Evolutionary conservation across 2,329 filamentous ascomycete genomes (phyloP), one percentile per base, ranked within the genome.

Genomic region (Cladosporium sp.): DNA sequence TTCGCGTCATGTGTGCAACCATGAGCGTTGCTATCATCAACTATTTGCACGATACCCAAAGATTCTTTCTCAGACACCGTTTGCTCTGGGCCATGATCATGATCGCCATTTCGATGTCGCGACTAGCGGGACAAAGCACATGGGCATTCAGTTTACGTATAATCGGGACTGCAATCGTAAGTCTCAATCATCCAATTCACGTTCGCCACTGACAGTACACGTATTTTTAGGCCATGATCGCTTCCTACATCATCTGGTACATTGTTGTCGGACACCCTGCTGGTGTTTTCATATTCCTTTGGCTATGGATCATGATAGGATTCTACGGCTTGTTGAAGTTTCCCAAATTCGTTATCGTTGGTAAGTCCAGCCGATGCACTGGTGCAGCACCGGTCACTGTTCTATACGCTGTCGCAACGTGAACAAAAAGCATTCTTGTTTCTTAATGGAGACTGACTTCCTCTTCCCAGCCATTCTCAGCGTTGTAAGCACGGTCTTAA

Each of bases 71-170:
- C 10, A 69, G 81, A 53, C 83, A 91, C 61, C 75, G 87, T 13
- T 70, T 89, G 1, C 78, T 90, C 1, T 91, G 87, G 87, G 84
- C 85, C 2, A 80, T 89, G 77, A 86, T 91, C 58, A 88, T 90
- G 71, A 68, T 69, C 2, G 81, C 85, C 3, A 82, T 89, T 18
- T 80, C 79, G 52, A 88, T 88, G 85, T 81, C 79, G 1, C 77
- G 80, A 13, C 82, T 81, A 0, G 81, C 85, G 0, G 87, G 86
- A 0, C 83, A 87, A 59, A 84, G 82, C 14, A 78, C 87, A n/a
- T 87, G 85, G 61, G 84, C 83, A 38, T 66, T 86, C 4, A 3
- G 72, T 85, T 78, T 84, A 13, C 76, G 85, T 19, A 75, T 88
- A 46, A 64, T 86, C 3, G 82, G 77, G 0, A 87, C 80, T 62